These are phyloP conservation scores for Thielaviopsis ethacetica DNA, from an alignment of 2,329 filamentous ascomycete species.

Conservation along the genomic window DNA sequence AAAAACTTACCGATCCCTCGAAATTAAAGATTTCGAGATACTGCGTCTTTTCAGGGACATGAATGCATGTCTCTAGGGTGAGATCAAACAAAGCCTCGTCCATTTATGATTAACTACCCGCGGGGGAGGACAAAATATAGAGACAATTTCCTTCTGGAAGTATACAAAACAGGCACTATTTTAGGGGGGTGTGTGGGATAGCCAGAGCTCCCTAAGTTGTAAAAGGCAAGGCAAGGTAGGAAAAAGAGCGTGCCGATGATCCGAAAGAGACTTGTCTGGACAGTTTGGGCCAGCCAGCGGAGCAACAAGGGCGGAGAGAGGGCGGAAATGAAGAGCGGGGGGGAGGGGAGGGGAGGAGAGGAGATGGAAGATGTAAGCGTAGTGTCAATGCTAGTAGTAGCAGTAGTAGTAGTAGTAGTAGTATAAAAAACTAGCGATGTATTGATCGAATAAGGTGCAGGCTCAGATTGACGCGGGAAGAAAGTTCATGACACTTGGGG, in stretches of 20 bases:
- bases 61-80: slow-evolving; percentile 27
- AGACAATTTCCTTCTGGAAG: background rate
- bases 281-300: background rate
- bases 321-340: background rate
- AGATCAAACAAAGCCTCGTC: slow-evolving; percentile 8
- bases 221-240: too few species aligned
- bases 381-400: too few species aligned
- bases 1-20: slow-evolving; percentile 26
- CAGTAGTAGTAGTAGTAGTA: too few species aligned
- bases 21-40: slow-evolving; percentile 45
- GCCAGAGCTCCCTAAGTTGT: too few species aligned
- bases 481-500: too few species aligned
- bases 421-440: too few species aligned
- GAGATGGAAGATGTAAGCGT: background rate
- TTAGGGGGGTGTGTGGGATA: background rate
- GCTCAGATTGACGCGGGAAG: too few species aligned
- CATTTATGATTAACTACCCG: background rate
- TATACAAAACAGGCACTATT: background rate
- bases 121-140: background rate
- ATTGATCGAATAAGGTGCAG: too few species aligned
- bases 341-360: background rate
- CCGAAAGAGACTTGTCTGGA: background rate
- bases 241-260: background rate
- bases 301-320: background rate
- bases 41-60: slow-evolving; percentile 33